Evolutionary conservation across 805 yeast genomes (phyloP).

Genomic region (Ogataea haglerorum): DNA sequence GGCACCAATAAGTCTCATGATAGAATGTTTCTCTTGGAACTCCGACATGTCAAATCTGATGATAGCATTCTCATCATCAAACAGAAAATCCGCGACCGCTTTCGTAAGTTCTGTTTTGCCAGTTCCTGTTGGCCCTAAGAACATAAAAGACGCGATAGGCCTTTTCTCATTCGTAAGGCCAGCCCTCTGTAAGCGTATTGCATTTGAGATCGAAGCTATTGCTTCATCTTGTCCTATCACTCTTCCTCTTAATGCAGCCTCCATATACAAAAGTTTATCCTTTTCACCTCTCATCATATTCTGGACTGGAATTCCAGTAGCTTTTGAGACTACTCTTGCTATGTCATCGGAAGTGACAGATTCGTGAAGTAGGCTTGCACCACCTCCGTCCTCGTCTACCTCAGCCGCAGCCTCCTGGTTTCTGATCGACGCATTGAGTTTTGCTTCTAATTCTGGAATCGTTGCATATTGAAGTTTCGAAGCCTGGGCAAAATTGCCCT

Average conservation of each 20-base stretch:
- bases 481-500: conserved; percentile 82
- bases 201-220: conserved; percentile 82
- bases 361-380: conserved; percentile 63
- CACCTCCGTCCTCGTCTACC: conserved; percentile 31
- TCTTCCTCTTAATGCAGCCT: conserved; percentile 64
- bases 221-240: conserved; percentile 98
- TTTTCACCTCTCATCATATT: conserved; percentile 92
- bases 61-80: conserved; percentile 83
- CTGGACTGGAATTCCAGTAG: conserved; percentile 94
- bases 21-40: conserved; percentile 91
- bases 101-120: conserved; percentile 97
- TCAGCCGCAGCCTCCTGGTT: conserved; percentile 24
- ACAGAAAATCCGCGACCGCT: conserved; percentile 85
- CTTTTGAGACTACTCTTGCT: conserved; percentile 84
- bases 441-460: conserved; percentile 74
- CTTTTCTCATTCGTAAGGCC: conserved; percentile 92
- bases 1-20: conserved; percentile 90
- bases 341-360: conserved; percentile 93
- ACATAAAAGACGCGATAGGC: conserved; percentile 95
- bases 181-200: conserved; percentile 94
- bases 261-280: conserved; percentile 88
- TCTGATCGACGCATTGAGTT: conserved; percentile 47
- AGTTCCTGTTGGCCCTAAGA: conserved; percentile 97
- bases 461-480: conserved; percentile 84
- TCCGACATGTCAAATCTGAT: conserved; percentile 97